Evolutionary conservation across 2,329 filamentous ascomycete species (phyloP), one percentile per base, ranked within the genome.

Genomic region (Hirsutella thompsonii): DNA sequence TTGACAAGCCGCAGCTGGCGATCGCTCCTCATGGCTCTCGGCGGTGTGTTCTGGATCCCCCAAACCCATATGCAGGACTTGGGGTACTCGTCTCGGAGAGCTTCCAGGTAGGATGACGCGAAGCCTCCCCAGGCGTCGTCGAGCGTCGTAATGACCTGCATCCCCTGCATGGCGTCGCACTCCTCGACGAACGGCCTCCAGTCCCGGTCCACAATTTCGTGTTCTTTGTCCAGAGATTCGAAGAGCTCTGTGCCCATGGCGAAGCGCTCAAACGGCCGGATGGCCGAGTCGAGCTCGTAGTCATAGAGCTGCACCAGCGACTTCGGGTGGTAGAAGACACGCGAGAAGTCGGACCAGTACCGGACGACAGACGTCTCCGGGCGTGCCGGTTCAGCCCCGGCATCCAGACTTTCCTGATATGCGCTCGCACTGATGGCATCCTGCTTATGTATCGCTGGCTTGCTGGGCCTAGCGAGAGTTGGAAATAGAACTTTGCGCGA

Each of bases 271-370:
- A 94, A 94, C 0, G 89, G 86, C 70, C 81, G 81, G 21, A 90
- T 67, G 36, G 75, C 71, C 3, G 87, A 90, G 55, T 84, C 80
- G 29, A 94, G 68, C 56, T 93, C 86, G 54, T 85, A 93, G 54
- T 95, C 87, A 55, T 83, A 83, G 13, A 96, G 68, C 56, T 94
- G 89, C 9, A 94, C 71, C 41, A 94, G 76, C 11, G 88, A 94
- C 41, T 76, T 78, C 8, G 92, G 92, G 56, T 96, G 89, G 57
- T 84, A 95, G 61, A 79, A 98, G n/a, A 92, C 75, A 20, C 87
- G 78, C 50, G 86, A 93, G 61, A 88, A 96, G 60, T 98, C 92
- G 26, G 88, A 94, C 90, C 92, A 98, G 64, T 92, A 96, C 41
- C 87, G 77, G n/a, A 96, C 83, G 10, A 76, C 74, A 6, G 79